Base-by-base conservation (phyloP, 2,329 filamentous ascomycete genomes). In the Aspergillus sp. region DNA sequence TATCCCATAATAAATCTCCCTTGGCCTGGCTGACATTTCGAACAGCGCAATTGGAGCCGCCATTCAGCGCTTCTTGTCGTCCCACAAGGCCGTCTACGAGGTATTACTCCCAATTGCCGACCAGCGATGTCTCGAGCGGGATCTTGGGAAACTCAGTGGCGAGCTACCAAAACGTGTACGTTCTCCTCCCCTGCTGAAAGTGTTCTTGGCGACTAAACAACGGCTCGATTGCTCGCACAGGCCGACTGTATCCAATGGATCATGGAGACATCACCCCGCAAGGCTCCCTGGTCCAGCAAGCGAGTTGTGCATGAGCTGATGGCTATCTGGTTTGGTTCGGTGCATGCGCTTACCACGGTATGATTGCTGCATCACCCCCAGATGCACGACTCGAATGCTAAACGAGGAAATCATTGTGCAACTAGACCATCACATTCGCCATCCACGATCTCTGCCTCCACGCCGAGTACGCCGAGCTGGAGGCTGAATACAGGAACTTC, bases 181-280 rank as follows among this genome's bases (percentile, higher is more conserved):
- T 28, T 28, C 4, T 28, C 4, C 4, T 28, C 25, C 25, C 4
- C 25, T 28, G 6, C 25, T 7, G 19, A 28, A 28, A 28, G 4
- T 19, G n/a, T 46, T 46, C 9, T 19, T 7, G 7, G 2, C 13
- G 17, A 46, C 17, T 46, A 17, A 46, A 3, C 17, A 19, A 17
- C 7, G 17, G 4, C 34, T 25, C 46, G 8, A 8, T 17, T 2
- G 7, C 22, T 6, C 9, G 22, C n/a, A 7, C 13, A 55, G 53
- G 25, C 23, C 13, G 53, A 55, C 30, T 55, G 53, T 19, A 55
- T 55, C 9, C 38, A 55, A 17, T 55, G 53, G 53, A 45, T 55
- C 3, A 23, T 55, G 13, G 53, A 55, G 15, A 55, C 7, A 3
- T 55, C 38, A 4, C 22, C 53, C 11, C 38, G 31, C 11, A 41